These are phyloP conservation scores for Pistacia vera DNA, from an alignment of 345 rosid genomes.

Conservation along the genomic window DNA sequence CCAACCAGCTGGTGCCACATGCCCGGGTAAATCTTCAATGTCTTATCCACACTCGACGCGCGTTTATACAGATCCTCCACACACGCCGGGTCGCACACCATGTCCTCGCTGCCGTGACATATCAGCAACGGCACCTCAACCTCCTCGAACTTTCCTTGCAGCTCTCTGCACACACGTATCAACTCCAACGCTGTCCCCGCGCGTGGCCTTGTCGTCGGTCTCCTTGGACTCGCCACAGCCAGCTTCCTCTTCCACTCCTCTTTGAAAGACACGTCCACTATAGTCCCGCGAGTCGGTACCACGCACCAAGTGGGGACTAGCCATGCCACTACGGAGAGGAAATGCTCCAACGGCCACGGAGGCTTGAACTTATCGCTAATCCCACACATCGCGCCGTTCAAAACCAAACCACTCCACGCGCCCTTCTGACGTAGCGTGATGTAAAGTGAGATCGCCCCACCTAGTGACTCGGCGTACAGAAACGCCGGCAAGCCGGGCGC, in stretches of 20 bases:
- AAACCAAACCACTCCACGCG: constrained; percentile 76
- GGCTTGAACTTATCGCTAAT: constrained; percentile 89
- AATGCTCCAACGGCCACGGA: constrained; percentile 88
- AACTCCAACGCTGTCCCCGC: constrained; percentile 90
- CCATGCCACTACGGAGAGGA: constrained; percentile 63
- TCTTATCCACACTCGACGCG: constrained; percentile 73
- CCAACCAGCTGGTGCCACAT: constrained; percentile 96
- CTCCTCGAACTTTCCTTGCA: constrained; percentile 80
- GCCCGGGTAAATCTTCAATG: constrained; percentile 64
- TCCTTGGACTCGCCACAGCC: constrained; percentile 66
- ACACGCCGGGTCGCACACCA: constrained; percentile 77
- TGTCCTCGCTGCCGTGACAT: constrained; percentile 80
- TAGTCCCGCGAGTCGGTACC: constrained; percentile 83
- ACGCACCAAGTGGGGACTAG: constrained; percentile 88
- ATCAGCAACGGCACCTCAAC: constrained; percentile 78
- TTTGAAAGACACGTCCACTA: constrained; percentile 70
- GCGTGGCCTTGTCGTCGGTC: constrained; percentile 63
- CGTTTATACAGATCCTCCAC: constrained; percentile 69
- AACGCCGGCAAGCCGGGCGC: constrained; percentile 63
- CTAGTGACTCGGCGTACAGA: constrained; percentile 85
- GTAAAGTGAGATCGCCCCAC: constrained; percentile 87
- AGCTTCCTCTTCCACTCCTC: constrained; percentile 81
- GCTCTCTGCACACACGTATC: constrained; percentile 65
- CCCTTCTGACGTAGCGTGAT: constrained; percentile 68
- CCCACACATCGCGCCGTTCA: constrained; percentile 96